Percentiles rank a stretch among this genome's conserved stretches.
These are phyloP conservation scores for Penicillium sclerotigenum DNA, from an alignment of 2,329 filamentous ascomycete genomes.

Conservation along the genomic window DNA sequence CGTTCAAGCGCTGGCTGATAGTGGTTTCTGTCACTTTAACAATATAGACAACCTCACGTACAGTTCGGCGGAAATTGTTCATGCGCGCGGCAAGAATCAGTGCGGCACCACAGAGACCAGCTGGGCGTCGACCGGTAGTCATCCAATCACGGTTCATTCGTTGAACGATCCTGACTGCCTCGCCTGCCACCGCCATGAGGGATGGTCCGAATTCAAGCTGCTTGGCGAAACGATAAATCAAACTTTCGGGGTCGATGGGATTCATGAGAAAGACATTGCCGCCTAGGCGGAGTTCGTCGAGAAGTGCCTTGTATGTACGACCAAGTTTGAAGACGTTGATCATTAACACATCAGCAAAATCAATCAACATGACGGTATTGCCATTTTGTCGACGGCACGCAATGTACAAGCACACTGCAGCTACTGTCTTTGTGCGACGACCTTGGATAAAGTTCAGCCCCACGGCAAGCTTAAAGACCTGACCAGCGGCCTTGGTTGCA, in stretches of 20 bases:
- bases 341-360: slow-evolving; percentile 79
- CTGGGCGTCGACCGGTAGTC: slow-evolving; percentile 86
- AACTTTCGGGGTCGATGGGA: slow-evolving; percentile 78
- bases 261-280: slow-evolving; percentile 66
- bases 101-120: slow-evolving; percentile 90
- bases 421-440: slow-evolving; percentile 77
- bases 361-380: slow-evolving; percentile 89
- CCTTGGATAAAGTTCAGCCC: slow-evolving; percentile 79
- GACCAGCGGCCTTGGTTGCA: slow-evolving; percentile 62
- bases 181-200: slow-evolving; percentile 79
- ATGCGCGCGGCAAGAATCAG: slow-evolving; percentile 93
- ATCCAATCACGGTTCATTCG: slow-evolving; percentile 98
- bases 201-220: slow-evolving; percentile 86
- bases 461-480: slow-evolving; percentile 73
- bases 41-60: slow-evolving; percentile 94
- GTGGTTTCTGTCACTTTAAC: slow-evolving; percentile 95
- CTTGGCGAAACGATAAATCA: slow-evolving; percentile 86
- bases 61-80: slow-evolving; percentile 93
- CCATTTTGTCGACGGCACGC: slow-evolving; percentile 75
- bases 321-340: slow-evolving; percentile 93
- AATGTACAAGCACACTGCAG: slow-evolving; percentile 86
- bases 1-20: slow-evolving; percentile 83
- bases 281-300: slow-evolving; percentile 55
- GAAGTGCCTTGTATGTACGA: slow-evolving; percentile 79
- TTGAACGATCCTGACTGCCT: slow-evolving; percentile 81